These are phyloP conservation scores for Phaeosphaeria sp. DNA, from an alignment of 2,329 filamentous ascomycete species.

Conservation along the genomic window DNA sequence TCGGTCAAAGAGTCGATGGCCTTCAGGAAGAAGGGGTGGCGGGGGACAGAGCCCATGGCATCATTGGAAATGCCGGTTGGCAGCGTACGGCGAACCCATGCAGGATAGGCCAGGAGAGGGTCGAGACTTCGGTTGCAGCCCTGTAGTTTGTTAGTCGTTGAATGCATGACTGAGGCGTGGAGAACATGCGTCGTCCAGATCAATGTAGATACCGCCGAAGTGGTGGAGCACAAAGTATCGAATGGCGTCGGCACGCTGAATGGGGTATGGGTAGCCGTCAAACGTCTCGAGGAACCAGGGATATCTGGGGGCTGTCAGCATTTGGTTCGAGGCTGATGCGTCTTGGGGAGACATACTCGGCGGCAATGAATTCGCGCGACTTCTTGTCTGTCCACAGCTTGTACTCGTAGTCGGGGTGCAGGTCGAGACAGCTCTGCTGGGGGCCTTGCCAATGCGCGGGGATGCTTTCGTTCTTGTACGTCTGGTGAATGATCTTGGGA, in stretches of 20 bases:
- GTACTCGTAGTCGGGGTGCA: constrained; percentile 76
- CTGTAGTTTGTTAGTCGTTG: constrained; percentile 43
- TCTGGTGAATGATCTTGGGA: constrained; percentile 80
- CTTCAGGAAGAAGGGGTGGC: constrained; percentile 76
- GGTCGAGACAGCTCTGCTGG: constrained; percentile 69
- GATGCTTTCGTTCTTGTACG: constrained; percentile 73
- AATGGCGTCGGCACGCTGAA: constrained; percentile 79
- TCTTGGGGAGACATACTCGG: constrained; percentile 53
- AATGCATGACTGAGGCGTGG: constrained; percentile 1
- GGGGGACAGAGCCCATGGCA: constrained; percentile 74
- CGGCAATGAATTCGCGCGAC: constrained; percentile 72
- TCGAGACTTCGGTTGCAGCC: constrained; percentile 73
- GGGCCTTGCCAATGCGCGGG: constrained; percentile 70
- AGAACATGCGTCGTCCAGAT: constrained; percentile 70
- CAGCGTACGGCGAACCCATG: constrained; percentile 73
- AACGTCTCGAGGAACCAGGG: constrained; percentile 80
- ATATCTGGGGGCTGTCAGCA: constrained; percentile 55
- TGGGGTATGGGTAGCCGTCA: constrained; percentile 74
- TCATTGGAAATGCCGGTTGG: constrained; percentile 85
- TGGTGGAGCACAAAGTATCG: constrained; percentile 80
- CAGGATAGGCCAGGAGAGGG: constrained; percentile 71
- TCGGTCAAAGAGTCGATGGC: constrained; percentile 71
- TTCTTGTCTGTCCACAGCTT: constrained; percentile 80
- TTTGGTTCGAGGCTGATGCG: background rate
- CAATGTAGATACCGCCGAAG: constrained; percentile 82